Conservation (phyloP, 495 filamentous ascomycete species). For the Thermothielavioides terrestris region DNA sequence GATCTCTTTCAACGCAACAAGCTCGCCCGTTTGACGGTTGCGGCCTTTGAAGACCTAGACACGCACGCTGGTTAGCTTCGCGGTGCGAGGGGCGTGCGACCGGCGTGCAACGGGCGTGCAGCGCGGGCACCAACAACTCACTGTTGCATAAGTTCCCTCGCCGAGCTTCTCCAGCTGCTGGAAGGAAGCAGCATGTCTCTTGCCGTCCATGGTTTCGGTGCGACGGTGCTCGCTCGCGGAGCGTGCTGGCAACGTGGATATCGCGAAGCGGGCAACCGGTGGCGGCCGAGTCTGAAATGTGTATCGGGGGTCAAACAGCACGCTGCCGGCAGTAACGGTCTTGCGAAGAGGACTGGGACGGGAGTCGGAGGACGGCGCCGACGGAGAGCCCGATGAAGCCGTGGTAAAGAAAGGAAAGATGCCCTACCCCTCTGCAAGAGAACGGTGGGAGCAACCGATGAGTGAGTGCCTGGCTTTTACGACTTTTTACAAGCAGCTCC, state of each 20-base stretch:
- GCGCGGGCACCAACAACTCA: slow-evolving; percentile 52
- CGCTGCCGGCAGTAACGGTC: slow-evolving; percentile 29
- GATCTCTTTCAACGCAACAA: slow-evolving; percentile 97
- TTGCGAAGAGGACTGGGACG: slow-evolving; percentile 10
- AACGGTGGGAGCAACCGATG: background rate
- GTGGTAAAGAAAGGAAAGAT: slow-evolving; percentile 21
- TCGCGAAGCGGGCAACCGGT: slow-evolving; percentile 16
- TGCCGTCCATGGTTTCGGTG: slow-evolving; percentile 62
- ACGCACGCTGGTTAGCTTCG: too few relatives aligned
- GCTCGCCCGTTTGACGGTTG: slow-evolving; percentile 90
- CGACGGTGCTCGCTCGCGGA: background rate
- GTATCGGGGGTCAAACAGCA: slow-evolving; percentile 37
- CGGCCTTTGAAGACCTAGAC: slow-evolving; percentile 97
- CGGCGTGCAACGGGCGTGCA: too few relatives aligned
- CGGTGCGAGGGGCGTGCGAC: too few relatives aligned
- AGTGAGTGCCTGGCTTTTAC: too few relatives aligned
- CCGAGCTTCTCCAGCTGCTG: slow-evolving; percentile 98
- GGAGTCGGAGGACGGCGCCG: background rate
- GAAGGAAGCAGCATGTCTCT: slow-evolving; percentile 87
- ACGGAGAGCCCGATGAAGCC: slow-evolving; percentile 13
- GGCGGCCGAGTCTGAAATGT: slow-evolving; percentile 20
- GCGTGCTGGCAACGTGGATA: slow-evolving; percentile 1
- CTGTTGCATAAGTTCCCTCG: slow-evolving; percentile 97
- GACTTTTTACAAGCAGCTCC: too few relatives aligned
- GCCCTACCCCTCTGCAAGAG: slow-evolving; percentile 20